These are phyloP conservation scores for Bolboschoenus planiculmis DNA, from an alignment of 176 grass and related monocot genomes.

Conservation along the genomic window DNA sequence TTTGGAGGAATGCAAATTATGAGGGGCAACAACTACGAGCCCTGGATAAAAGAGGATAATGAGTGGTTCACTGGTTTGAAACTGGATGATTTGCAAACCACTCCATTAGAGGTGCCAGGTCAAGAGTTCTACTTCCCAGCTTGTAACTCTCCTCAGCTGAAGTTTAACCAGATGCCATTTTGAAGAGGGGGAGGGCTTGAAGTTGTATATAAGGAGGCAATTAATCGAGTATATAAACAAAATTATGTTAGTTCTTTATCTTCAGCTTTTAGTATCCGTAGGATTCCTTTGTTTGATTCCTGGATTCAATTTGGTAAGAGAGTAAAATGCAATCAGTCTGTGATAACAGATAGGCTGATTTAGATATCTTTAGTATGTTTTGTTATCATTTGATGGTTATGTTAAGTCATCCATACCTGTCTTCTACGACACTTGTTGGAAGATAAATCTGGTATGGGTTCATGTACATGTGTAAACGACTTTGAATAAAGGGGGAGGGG, in stretches of 20 bases:
- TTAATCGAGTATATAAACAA: constrained; percentile 8
- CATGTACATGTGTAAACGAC: background rate
- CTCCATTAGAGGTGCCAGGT: background rate
- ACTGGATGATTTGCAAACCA: constrained; percentile 22
- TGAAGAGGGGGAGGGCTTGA: background rate
- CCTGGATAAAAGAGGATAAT: constrained; percentile 10
- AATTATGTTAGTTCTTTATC: background rate
- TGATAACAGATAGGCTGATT: background rate
- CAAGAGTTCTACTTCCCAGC: constrained; percentile 6
- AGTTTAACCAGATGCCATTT: background rate
- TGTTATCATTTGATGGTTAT: background rate
- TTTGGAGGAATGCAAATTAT: background rate
- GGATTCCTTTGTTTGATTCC: constrained; percentile 19
- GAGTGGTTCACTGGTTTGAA: constrained; percentile 7
- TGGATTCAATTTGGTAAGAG: background rate
- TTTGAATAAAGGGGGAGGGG: background rate
- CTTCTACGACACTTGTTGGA: background rate
- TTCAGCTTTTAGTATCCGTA: background rate
- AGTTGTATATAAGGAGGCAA: constrained; percentile 12
- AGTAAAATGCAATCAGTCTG: background rate
- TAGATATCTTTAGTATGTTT: background rate
- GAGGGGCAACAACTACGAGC: background rate
- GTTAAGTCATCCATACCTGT: background rate
- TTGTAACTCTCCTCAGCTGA: background rate
- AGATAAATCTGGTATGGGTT: too few species aligned